These are phyloP conservation scores for Talinum fruticosum DNA, from an alignment of 148 eudicot species.

Conservation along the genomic window DNA sequence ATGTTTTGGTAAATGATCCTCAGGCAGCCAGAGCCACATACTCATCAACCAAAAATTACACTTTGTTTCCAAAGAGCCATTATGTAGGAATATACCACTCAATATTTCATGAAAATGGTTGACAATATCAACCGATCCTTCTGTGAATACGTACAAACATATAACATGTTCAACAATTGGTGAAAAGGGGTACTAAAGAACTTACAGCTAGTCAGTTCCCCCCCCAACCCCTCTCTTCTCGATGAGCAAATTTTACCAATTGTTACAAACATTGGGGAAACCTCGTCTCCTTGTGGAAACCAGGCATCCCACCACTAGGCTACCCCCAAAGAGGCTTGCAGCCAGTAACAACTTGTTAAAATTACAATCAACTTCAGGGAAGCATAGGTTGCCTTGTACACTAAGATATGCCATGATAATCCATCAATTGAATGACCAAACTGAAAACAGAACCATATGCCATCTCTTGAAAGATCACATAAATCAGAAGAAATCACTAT, in stretches of 20 bases:
- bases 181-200: not conserved
- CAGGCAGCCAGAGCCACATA: not conserved
- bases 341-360: not conserved
- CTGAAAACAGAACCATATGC: not conserved
- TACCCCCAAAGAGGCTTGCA: no score
- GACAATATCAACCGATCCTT: not conserved
- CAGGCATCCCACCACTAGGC: no score
- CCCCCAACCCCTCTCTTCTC: no score
- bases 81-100: not conserved
- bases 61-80: not conserved
- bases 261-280: no score
- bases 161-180: not conserved
- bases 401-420: not conserved
- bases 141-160: not conserved
- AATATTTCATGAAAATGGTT: not conserved
- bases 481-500: not conserved
- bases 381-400: not conserved
- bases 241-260: no score
- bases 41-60: not conserved
- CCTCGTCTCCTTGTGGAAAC: no score
- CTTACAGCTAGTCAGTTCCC: no score
- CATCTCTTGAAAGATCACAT: not conserved
- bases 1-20: not conserved
- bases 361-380: not conserved
- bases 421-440: not conserved